These are phyloP conservation scores for Salicornia ramosissima DNA, from an alignment of 148 eudicot species.

Conservation along the genomic window DNA sequence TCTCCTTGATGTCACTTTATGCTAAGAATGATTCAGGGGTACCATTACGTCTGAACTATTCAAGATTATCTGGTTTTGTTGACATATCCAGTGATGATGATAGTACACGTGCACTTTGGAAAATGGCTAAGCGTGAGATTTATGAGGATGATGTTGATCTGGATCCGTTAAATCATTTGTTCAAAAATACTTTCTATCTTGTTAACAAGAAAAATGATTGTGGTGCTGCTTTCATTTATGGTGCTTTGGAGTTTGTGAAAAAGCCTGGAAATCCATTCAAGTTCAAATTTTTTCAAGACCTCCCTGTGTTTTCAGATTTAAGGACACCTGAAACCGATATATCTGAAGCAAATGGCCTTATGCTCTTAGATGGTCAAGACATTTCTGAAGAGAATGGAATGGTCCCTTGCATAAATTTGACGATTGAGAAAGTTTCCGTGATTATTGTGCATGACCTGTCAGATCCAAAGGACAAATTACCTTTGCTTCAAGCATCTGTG, in stretches of 20 bases:
- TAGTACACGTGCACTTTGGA: constrained; percentile 70
- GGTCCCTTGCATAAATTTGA: constrained; percentile 46
- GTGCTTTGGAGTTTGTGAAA: constrained; percentile 72
- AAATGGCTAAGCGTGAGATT: constrained; percentile 37
- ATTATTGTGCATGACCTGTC: constrained; percentile 75
- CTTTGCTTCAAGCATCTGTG: constrained; percentile 69
- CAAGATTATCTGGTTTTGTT: constrained; percentile 66
- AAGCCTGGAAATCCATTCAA: constrained; percentile 86
- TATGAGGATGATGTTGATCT: constrained; percentile 52
- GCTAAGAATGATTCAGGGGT: constrained; percentile 77
- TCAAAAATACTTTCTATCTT: constrained; percentile 58
- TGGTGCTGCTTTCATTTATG: constrained; percentile 71
- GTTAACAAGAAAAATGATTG: constrained; percentile 75
- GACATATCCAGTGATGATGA: constrained; percentile 61
- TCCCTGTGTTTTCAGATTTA: constrained; percentile 34
- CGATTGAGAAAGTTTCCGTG: constrained; percentile 48
- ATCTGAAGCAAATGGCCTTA: constrained; percentile 24
- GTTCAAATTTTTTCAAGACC: constrained; percentile 62
- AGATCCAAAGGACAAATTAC: constrained; percentile 55
- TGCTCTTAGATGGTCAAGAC: constrained; percentile 27
- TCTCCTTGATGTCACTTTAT: constrained; percentile 69
- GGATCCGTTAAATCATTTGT: constrained; percentile 39
- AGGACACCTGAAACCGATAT: constrained; percentile 23
- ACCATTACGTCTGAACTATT: constrained; percentile 57
- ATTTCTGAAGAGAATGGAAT: constrained; percentile 24